These are phyloP conservation scores for Cercospora janseana DNA, from an alignment of 2,329 filamentous ascomycete species.

Conservation along the genomic window DNA sequence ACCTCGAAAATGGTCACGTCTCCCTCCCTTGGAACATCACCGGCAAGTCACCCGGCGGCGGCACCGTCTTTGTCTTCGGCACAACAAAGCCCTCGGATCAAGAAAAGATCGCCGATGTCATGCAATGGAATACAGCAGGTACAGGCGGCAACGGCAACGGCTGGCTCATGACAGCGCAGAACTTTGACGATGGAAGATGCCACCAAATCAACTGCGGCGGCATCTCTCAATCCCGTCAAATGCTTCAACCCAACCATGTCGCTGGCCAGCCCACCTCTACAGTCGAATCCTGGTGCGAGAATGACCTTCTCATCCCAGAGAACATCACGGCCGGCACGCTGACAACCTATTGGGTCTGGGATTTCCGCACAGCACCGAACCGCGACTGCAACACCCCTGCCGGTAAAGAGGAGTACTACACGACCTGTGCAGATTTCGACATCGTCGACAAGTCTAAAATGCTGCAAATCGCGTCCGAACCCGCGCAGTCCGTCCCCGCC, in stretches of 20 bases:
- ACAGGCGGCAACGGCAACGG: conserved; percentile 78
- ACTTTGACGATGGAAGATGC: conserved; percentile 89
- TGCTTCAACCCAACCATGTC: conserved; percentile 54
- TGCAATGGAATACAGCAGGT: conserved; percentile 79
- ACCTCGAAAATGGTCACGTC: conserved; percentile 53
- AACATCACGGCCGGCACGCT: conserved; percentile 64
- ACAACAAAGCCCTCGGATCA: conserved; percentile 50
- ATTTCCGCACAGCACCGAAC: conserved; percentile 66
- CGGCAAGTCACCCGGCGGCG: conserved; percentile 46
- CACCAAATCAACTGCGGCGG: conserved; percentile 68
- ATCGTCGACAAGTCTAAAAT: conserved; percentile 42
- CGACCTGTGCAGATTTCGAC: conserved; percentile 57
- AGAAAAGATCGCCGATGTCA: conserved; percentile 63
- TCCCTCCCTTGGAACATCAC: conserved; percentile 42
- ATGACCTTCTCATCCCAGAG: conserved; percentile 70
- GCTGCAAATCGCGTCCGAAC: conserved; percentile 20
- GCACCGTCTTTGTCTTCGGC: conserved; percentile 51
- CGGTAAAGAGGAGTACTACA: conserved; percentile 58
- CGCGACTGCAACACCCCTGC: conserved; percentile 46
- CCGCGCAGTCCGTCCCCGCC: conserved; percentile 11
- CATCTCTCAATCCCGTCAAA: conserved; percentile 60
- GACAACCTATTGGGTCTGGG: conserved; percentile 95
- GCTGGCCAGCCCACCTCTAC: conserved; percentile 48
- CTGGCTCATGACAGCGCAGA: conserved; percentile 69
- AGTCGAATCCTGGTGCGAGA: conserved; percentile 74